These are phyloP conservation scores for Lactarius sp. DNA, from an alignment of 768 basidiomycete genomes.

Conservation along the genomic window DNA sequence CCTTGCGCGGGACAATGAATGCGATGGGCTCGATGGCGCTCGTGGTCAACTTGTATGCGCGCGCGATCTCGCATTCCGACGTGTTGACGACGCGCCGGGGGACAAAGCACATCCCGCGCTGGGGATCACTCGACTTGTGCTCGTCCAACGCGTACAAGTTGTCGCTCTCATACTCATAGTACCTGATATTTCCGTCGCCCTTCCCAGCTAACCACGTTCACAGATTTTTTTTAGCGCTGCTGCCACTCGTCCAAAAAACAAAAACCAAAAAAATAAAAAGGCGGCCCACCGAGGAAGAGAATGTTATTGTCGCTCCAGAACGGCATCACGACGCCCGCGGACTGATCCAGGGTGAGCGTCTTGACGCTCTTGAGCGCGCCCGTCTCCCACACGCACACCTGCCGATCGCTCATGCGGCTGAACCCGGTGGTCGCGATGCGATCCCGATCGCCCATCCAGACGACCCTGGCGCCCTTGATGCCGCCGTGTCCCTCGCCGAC, in stretches of 20 bases:
- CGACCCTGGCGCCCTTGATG: conserved; percentile 85
- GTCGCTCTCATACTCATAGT: conserved; percentile 92
- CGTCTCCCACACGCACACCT: conserved; percentile 87
- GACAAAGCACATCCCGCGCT: conserved; percentile 96
- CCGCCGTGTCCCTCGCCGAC: conserved; percentile 85
- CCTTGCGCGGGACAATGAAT: conserved; percentile 93
- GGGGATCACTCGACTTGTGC: conserved; percentile 86
- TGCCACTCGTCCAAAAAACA: conserved; percentile 48
- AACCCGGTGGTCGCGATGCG: conserved; percentile 94
- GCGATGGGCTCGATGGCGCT: conserved; percentile 80
- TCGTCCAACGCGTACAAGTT: conserved; percentile 71
- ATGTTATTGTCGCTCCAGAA: conserved; percentile 97
- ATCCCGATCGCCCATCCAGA: conserved; percentile 88
- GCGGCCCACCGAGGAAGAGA: conserved; percentile 62
- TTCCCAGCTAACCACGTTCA: not conserved
- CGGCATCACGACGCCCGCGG: conserved; percentile 92
- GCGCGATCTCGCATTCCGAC: conserved; percentile 89
- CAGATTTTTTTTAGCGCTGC: conserved; percentile 56
- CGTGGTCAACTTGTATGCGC: conserved; percentile 84
- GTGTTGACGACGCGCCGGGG: conserved; percentile 88
- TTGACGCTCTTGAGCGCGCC: conserved; percentile 70
- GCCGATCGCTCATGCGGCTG: conserved; percentile 93
- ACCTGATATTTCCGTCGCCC: conserved; percentile 96
- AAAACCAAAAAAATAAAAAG: conserved; percentile 2
- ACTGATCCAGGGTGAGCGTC: conserved; percentile 78